phyloP scores from a whole-genome alignment of 306 rosid genomes.

The Cucurbita moschata region DNA sequence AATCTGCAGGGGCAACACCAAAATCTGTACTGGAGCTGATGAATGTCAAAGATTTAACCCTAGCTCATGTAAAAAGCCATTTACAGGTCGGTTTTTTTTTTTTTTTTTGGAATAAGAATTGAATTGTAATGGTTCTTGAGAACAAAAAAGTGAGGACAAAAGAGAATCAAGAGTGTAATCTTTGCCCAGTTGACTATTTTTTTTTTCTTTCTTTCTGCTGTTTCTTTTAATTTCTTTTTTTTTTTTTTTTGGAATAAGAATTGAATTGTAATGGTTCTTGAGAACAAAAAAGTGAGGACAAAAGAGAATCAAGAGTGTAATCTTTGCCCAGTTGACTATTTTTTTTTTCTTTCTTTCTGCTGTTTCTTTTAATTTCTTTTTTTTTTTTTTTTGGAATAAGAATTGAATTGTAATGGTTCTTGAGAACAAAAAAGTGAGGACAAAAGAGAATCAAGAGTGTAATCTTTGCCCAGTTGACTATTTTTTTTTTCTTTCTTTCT shows the following conservation, averaged over 20 bases:
- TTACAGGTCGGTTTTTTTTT: conserved; percentile 54
- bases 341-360: too few relatives aligned
- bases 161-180: conserved; percentile 31
- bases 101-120: not conserved
- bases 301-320: conserved; percentile 37
- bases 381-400: not conserved
- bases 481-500: too few relatives aligned
- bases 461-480: not conserved
- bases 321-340: not conserved
- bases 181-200: not conserved
- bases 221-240: not conserved
- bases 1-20: conserved; percentile 67
- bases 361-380: not conserved
- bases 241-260: not conserved
- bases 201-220: too few relatives aligned
- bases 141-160: conserved; percentile 46
- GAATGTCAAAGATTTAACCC: conserved; percentile 93
- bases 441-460: conserved; percentile 43
- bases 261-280: conserved; percentile 21
- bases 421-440: conserved; percentile 38
- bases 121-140: conserved; percentile 23
- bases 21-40: conserved; percentile 86
- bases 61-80: conserved; percentile 96
- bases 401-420: conserved; percentile 18
- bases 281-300: conserved; percentile 41